Evolutionary conservation across 345 rosid genomes (phyloP), one percentile per base, ranked within the genome.

Genomic region (Viola odorata): DNA sequence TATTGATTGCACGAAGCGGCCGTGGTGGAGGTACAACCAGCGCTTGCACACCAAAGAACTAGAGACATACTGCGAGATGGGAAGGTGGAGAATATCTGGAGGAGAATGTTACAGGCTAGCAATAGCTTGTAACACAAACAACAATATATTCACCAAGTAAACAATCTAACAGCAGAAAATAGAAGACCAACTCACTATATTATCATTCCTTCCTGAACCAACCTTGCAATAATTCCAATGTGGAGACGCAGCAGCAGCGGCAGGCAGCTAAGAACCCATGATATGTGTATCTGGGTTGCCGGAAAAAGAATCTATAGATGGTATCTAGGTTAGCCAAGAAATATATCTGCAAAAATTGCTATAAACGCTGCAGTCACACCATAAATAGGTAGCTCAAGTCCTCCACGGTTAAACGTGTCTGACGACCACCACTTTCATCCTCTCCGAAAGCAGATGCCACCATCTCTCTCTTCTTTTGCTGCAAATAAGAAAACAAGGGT

Each of bases 381-480:
- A 78, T 87, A 64, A 94, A 94, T 68, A 94, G 77, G 83, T 89
- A 90, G 53, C 71, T 80, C 85, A 90, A 69, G 80, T 88, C 97
- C 12, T 94, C 96, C 51, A 86, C 91, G 0, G 91, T 90, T 41
- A 94, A 85, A 53, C 90, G 91, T 67, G 91, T 81, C 80, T 84
- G 91, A 47, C 80, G 66, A 70, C 89, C 73, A 23, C 84, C 95
- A 1, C 61, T 77, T 69, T 88, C 91, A 63, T 92, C 98, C 76
- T 94, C 99, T 61, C 96, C 99, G 54, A 94, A 87, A 37, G 97
- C 99, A 58, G 95, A 88, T 11, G 97, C 85, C 37, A 90, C 96
- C 97, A 94, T 87, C 78, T 65, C 82, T 76, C 96, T 85, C 83
- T 92, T 92, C 85, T 89, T 87, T 89, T 78, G 81, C 96, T 92